Base-by-base conservation (phyloP, 1,284 basidiomycete species). In the Microbotryum lychnidis-dioicae region DNA sequence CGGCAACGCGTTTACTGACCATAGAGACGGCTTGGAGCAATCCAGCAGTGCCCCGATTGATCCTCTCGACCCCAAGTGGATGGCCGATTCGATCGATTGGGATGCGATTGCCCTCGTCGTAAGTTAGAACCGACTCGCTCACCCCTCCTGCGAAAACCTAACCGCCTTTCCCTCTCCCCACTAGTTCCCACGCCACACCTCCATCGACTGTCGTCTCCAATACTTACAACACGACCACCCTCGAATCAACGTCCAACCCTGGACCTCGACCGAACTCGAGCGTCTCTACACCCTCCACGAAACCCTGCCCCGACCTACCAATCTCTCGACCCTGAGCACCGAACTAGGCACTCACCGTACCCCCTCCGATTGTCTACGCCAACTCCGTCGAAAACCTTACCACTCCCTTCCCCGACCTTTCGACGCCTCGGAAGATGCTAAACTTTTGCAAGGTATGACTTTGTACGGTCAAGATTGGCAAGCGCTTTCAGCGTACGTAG, bases 401-500 rank as follows among this genome's bases (percentile, higher is more conserved):
- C 12, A 42, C 12, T 42, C 37, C 37, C 10, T 42, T 42, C 31
- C 31, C 7, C 37, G 37, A 42, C 37, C 37, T 12, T 42, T 42
- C 16, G 37, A 42, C 16, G 37, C 37, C 21, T 65, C 63, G 31
- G 68, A 70, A 33, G 72, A 73, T 55, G 48, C 63, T 6, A 51
- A 54, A 27, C 50, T 72, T 16, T 44, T 56, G n/a, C 57, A 63
- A 29, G 66, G 56, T 1, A 56, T 73, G 6, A 49, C 44, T 21
- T 51, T 46, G 4, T 63, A 61, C 29, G 68, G 70, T 7, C 63
- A 70, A 61, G 66, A 71, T 50, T 71, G 69, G 69, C 61, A 67
- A 54, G 60, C 57, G 62, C 61, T 67, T 18, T 61, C 68, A 25
- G 45, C 53, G 21, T 54, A 58, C 42, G 51, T 49, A 20, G 65